phyloP scores from a whole-genome alignment of 495 filamentous ascomycete species.

The Aspergillus avenaceus region DNA sequence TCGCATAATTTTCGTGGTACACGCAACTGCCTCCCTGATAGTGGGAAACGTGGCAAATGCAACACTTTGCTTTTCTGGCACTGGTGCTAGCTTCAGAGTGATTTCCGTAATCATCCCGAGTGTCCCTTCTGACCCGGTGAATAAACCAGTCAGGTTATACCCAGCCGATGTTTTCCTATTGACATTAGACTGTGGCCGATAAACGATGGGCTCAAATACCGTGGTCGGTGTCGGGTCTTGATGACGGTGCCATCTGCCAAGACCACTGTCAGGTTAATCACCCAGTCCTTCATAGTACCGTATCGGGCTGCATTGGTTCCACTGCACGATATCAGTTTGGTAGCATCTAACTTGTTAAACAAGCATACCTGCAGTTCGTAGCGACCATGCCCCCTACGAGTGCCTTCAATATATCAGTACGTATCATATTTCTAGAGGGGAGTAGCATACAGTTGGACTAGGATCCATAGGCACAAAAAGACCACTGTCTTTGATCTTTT shows the following conservation, averaged over 20 bases:
- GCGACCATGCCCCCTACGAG: constrained; percentile 57
- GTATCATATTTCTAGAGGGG: neutral
- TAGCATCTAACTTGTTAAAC: too few species aligned
- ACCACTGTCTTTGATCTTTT: constrained; percentile 3
- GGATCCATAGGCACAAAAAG: constrained; percentile 61
- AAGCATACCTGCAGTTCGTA: constrained; percentile 36
- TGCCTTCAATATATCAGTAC: constrained; percentile 24
- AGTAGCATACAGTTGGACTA: constrained; percentile 64
- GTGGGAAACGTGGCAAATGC: constrained; percentile 72
- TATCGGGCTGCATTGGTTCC: constrained; percentile 85
- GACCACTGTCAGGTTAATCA: constrained; percentile 76
- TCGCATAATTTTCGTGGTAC: constrained; percentile 67
- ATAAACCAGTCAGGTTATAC: constrained; percentile 75
- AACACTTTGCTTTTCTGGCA: constrained; percentile 65
- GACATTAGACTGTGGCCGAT: neutral
- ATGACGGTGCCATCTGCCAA: constrained; percentile 82
- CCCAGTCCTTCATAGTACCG: constrained; percentile 91
- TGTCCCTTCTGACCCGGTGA: constrained; percentile 81
- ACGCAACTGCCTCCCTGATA: constrained; percentile 69
- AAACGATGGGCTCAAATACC: neutral
- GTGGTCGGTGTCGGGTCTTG: constrained; percentile 53
- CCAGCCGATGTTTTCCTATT: constrained; percentile 66
- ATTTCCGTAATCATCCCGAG: constrained; percentile 78
- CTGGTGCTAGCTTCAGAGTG: constrained; percentile 71
- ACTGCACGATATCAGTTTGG: constrained; percentile 28